Base-by-base conservation (phyloP, 805 yeast genomes). In the Teunomyces stri region DNA sequence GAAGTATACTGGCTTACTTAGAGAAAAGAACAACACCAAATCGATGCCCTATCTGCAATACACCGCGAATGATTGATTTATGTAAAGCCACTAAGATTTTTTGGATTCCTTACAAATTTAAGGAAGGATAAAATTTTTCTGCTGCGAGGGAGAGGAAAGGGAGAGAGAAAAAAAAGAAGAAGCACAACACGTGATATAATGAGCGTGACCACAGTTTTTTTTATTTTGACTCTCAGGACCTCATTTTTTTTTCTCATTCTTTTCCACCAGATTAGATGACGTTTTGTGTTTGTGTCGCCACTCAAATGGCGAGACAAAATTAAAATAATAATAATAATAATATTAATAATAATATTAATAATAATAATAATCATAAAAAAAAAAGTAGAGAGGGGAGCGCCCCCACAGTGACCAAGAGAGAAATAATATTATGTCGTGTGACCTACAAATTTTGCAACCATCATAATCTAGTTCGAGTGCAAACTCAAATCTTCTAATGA, bases 401-500 rank as follows among this genome's bases (percentile, higher is more conserved):
- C 27, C 27, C 34, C 34, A 31, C 34, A 13, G 34, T 31, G 18
- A 31, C 34, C 9, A 31, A 13, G 2, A 31, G 34, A 31, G 34
- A 31, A 31, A 13, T 31, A 31, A 31, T 34, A 34, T 18, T 37
- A 37, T 9, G 40, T 37, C 40, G 40, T 37, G 40, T 22, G 40
- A 37, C 29, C 10, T 6, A 37, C 40, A 37, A 37, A 37, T 37
- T 37, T 37, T 37, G 40, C 40, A 37, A 37, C 40, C 40, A 37
- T 37, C 29, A n/a, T 11, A 21, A 22, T n/a, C 29, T 37, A 37
- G n/a, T n/a, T 12, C 10, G 40, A 37, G 11, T 30, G 40, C 35
- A 44, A 31, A 20, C 36, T 45, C 25, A 50, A 20, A 25, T 41
- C 45, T 21, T 42, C 49, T 16, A 65, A 56, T 3, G 68, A 58